Conservation (phyloP, 306 rosid genomes). For the Crotalaria pallida region DNA sequence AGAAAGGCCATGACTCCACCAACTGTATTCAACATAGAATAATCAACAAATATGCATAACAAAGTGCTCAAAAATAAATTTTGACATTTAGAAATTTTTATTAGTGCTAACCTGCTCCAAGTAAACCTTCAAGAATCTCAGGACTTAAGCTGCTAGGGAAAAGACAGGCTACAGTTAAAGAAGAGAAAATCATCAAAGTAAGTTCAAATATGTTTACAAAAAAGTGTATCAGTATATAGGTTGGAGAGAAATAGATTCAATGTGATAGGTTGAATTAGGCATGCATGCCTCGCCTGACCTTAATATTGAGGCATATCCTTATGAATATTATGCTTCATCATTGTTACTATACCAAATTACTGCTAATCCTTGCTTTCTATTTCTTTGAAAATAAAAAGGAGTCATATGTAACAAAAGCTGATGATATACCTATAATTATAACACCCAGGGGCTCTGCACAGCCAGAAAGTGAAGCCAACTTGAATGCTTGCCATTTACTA, state of each 20-base stretch:
- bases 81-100: neutral
- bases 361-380: neutral
- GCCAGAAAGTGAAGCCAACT: constrained; percentile 94
- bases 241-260: constrained; percentile 1
- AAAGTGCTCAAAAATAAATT: neutral
- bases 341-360: neutral
- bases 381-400: constrained; percentile 5
- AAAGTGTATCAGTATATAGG: neutral
- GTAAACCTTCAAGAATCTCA: constrained; percentile 91
- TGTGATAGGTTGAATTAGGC: neutral
- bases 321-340: neutral
- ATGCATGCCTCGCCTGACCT: neutral
- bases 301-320: constrained; percentile 4
- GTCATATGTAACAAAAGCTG: constrained; percentile 7
- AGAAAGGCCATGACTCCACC: constrained; percentile 98
- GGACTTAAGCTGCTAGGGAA: constrained; percentile 90
- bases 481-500: constrained; percentile 99
- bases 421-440: constrained; percentile 68
- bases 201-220: constrained; percentile 1
- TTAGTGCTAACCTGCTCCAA: constrained; percentile 71
- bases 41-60: neutral
- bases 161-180: constrained; percentile 61
- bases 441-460: constrained; percentile 93
- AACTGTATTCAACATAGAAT: constrained; percentile 39
- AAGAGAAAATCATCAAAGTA: constrained; percentile 4